Conservation (phyloP, 2,329 filamentous ascomycete genomes). For the Blastomyces emzantsi region DNA sequence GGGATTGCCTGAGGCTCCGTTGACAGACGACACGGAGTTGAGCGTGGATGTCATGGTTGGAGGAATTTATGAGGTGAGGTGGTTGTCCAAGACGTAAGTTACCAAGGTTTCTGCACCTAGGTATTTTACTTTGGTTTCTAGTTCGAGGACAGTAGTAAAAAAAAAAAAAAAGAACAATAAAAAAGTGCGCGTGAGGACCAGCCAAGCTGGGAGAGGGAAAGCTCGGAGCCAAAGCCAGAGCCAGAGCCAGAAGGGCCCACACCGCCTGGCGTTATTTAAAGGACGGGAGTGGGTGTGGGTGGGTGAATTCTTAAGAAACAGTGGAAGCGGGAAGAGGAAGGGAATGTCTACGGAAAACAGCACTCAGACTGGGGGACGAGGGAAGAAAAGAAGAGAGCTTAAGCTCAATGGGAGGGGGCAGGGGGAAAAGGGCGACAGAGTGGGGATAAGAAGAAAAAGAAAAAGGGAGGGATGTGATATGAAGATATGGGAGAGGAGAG, state of each 20-base stretch:
- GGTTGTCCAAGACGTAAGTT: neutral
- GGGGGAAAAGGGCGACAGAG: conserved; percentile 12
- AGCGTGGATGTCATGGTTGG: conserved; percentile 34
- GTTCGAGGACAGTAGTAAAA: neutral
- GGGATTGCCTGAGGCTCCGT: conserved; percentile 31
- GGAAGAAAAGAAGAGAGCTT: conserved; percentile 14
- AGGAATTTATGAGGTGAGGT: neutral
- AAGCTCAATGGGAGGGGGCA: conserved; percentile 8
- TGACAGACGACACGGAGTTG: conserved; percentile 30
- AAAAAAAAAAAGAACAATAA: neutral
- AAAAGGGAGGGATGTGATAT: neutral
- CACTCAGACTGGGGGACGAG: conserved; percentile 3
- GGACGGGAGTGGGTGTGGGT: conserved; percentile 13
- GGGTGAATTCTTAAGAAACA: conserved; percentile 9
- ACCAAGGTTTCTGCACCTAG: neutral
- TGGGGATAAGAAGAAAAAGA: conserved; percentile 10
- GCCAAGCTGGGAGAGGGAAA: neutral
- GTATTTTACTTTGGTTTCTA: neutral
- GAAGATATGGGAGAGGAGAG: neutral
- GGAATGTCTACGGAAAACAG: neutral
- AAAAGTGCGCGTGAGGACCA: conserved; percentile 1
- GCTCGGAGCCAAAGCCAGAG: neutral
- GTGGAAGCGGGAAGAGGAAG: conserved; percentile 12
- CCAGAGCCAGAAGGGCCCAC: conserved; percentile 24
- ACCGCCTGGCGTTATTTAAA: conserved; percentile 27